Evolutionary conservation across 1,284 basidiomycete species (phyloP), one percentile per base, ranked within the genome.

Genomic region (Mycosarcoma mackinlayi): DNA sequence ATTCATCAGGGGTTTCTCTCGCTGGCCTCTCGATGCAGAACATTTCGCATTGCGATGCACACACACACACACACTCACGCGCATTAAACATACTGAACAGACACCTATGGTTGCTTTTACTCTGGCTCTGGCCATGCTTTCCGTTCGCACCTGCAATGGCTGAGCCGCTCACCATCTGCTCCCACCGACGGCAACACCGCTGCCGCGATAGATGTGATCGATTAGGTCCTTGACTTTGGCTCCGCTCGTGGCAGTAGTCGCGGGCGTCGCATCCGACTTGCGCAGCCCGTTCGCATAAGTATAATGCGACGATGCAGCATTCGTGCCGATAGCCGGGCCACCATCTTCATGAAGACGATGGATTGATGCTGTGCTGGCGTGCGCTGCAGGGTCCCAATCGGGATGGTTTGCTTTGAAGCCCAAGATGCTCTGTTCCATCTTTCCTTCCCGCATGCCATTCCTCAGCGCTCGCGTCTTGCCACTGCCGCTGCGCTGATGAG

Each of bases 391-490:
- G 71, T 89, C 91, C 94, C 94, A 97, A 77, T 94, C 92, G 10
- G 94, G 94, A 84, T 97, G 92, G 11, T 92, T 90, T 40, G 92
- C 92, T 87, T 90, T 62, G 75, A 98, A 98, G 78, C 93, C 94
- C 33, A 98, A 85, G 84, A 98, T 93, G 77, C 90, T 92, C 85
- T 98, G 94, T 86, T 98, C 95, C 93, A 98, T 97, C 57, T 65
- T 66, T 25, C 54, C 60, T 21, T 63, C 54, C 11, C 58, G 23
- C 47, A 57, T 59, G 1, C 59, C 51, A 31, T 45, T 51, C 31
- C 51, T 34, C 41, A 59, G 10, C 28, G 39, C 96, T 52, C 92
- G 91, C 73, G 94, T 91, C 72, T 91, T 92, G 6, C 23, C 24
- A 23, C 31, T 19, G 3, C 53, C 16, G 4, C 16, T 21, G 13